Evolutionary conservation across 441 rosid genomes (phyloP), one percentile per base, ranked within the genome.

Genomic region (Erodium texanum): DNA sequence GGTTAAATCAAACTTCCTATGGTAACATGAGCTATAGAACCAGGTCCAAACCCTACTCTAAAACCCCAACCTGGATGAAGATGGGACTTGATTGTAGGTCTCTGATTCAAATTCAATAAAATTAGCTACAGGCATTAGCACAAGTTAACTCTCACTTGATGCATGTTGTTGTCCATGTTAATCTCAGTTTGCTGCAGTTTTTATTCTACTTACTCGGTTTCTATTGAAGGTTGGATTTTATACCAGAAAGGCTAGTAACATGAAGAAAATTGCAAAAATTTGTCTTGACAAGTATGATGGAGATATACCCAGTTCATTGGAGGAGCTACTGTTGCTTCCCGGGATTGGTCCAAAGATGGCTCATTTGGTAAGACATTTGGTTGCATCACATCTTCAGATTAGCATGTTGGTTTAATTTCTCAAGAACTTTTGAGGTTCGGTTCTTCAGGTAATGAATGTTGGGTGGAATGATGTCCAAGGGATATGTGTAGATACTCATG

Each of bases 291-390:
- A 84, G 79, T 88, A 86, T 76, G 88, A 77, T 18, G 93, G 99
- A 66, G 97, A 93, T 78, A 93, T 93, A 70, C 97, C 99, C 36
- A 79, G 83, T 72, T 82, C 97, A 32, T 80, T 93, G 84, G 95
- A 93, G 76, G 99, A 84, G 61, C 79, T 93, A 70, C 86, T 91
- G 16, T 71, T 84, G 63, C 99, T 93, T 74, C 99, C 96, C 32
- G 97, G 99, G 70, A 89, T 93, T 68, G 97, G 97, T 65, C 97
- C 99, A 38, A 93, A 93, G 85, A 91, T 93, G 92, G 97, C 99
- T 69, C 97, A 93, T 79, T 78, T 93, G 95, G 99, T 91, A 86
- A 70, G 80, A 27, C 23, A 32, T 65, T n/a, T 61, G n/a, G n/a
- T n/a, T n/a, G 34, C 1, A 29, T 29, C 34, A 7, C 34, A 27